Evolutionary conservation across 371 early-diverging fungal species (phyloP), one percentile per base, ranked within the genome.

Genomic region (Mortierella sp.): DNA sequence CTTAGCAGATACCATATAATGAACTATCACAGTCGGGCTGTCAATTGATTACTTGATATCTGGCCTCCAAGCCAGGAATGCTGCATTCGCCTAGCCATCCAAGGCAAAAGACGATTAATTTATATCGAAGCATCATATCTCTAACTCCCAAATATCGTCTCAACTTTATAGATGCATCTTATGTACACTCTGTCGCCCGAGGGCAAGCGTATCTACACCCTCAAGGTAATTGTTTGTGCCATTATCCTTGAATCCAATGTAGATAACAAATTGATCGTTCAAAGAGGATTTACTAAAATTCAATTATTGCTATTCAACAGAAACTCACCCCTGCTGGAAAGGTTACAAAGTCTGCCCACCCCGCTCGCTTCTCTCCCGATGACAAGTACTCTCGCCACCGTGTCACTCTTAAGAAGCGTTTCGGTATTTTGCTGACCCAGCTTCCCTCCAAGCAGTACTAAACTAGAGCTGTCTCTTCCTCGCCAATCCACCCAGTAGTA

Each of bases 311-410:
- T 22, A 38, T 28, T 16, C 16, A 28, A 78, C 79, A 97, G 98
- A 98, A 97, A 89, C 84, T 88, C 55, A 91, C 94, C 72, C 88
- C 92, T 22, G 86, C 78, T 47, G 98, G 97, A 61, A 81, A 86
- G 69, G 89, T 94, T 69, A 98, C 98, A 70, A 94, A 94, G 83
- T 96, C 97, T 47, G 99, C 99, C 61, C 99, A 98, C 84, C 99
- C 99, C 43, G 94, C 98, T 24, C 95, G 98, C 67, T 98, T 98
- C 90, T 97, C 97, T 33, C 99, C 99, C 62, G 98, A 98, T 85
- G 99, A 98, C 92, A 98, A 98, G 88, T 98, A 91, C 92, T 97
- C 97, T 71, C 95, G 97, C 73, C 98, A 98, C 84, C 93, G 99
- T 70, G 95, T 98, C 52, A 96, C 96, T n/a, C 91, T 98, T 83